Evolutionary conservation across 1,284 basidiomycete species (phyloP), one percentile per base, ranked within the genome.

Genomic region (Naganishia albida): DNA sequence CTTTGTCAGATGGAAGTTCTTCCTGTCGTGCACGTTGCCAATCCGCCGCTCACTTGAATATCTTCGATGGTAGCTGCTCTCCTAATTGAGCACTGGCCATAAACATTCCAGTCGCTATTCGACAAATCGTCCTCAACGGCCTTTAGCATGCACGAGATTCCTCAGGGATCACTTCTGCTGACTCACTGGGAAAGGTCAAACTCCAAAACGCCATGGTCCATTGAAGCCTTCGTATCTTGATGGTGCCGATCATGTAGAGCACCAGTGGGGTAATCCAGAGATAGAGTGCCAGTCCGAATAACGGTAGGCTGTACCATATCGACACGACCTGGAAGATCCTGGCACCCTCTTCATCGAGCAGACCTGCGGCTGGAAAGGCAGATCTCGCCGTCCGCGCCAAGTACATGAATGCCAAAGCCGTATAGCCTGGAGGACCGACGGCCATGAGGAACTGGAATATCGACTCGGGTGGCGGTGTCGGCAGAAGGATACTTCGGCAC

Each of bases 151-250:
- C 3, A 20, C n/a, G n/a, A n/a, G 13, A 28, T 26, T 23, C 2
- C 8, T 16, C 25, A 16, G n/a, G 13, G 23, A 6, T 3, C 40
- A 28, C 23, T 15, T 18, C 20, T 18, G n/a, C 25, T 23, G 34
- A 15, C 56, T 59, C 10, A 59, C 56, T 25, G 7, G 56, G 56
- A 23, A 59, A 59, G 23, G 56, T 59, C n/a, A 59, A 44, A 39
- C 56, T 59, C 56, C 56, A 48, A 25, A 39, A 59, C 1, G 56
- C 16, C 56, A 59, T 59, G 4, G 56, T 59, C 56, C 56, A 59
- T 16, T 30, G 44, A n/a, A 59, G 25, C n/a, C 49, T 48, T 18
- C 44, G 28, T n/a, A 49, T 39, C 30, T 59, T 59, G 7, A 59
- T 59, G 30, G 39, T 30, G 0, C 56, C 56, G 20, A 48, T 44